Evolutionary conservation across 108 stramenopile genomes (phyloP).

Genomic region (Craspedostauros australis): DNA sequence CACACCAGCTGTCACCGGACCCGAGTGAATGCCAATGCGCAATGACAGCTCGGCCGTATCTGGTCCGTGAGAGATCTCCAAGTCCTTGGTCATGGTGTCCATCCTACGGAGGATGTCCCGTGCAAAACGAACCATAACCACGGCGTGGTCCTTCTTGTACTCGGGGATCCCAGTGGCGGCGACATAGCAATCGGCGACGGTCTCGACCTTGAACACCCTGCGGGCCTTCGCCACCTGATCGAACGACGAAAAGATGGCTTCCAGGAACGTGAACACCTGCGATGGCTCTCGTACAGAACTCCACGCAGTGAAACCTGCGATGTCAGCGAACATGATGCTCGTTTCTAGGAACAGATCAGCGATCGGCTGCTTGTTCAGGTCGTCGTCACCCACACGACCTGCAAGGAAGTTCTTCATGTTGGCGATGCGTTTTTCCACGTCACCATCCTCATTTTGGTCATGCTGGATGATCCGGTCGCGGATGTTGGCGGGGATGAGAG

Average conservation of each 20-base stretch:
- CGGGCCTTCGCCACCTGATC: constrained; percentile 29
- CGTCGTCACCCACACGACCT: too few species aligned
- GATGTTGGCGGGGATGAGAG: constrained; percentile 31
- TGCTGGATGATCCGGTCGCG: constrained; percentile 23
- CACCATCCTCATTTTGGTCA: not conserved
- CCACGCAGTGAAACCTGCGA: constrained; percentile 32
- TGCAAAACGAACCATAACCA: constrained; percentile 41
- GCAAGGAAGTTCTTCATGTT: not conserved
- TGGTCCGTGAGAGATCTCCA: constrained; percentile 22
- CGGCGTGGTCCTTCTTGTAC: constrained; percentile 41
- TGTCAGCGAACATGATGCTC: constrained; percentile 48
- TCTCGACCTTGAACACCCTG: constrained; percentile 45
- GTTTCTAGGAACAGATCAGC: constrained; percentile 45
- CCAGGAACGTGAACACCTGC: constrained; percentile 47
- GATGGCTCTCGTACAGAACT: constrained; percentile 14
- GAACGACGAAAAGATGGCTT: constrained; percentile 40
- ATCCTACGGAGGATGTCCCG: constrained; percentile 21
- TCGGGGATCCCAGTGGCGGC: constrained; percentile 51
- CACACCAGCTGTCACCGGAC: constrained; percentile 52
- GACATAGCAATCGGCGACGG: constrained; percentile 57
- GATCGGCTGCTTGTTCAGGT: too few species aligned
- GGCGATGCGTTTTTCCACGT: not conserved
- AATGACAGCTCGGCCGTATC: constrained; percentile 31
- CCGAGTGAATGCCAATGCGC: constrained; percentile 41
- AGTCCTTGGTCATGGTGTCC: constrained; percentile 9